Percentiles rank a stretch among this genome's conserved stretches.
Conservation (phyloP, 2,329 filamentous ascomycete genomes). For the Kalaharituber pfeilii region DNA sequence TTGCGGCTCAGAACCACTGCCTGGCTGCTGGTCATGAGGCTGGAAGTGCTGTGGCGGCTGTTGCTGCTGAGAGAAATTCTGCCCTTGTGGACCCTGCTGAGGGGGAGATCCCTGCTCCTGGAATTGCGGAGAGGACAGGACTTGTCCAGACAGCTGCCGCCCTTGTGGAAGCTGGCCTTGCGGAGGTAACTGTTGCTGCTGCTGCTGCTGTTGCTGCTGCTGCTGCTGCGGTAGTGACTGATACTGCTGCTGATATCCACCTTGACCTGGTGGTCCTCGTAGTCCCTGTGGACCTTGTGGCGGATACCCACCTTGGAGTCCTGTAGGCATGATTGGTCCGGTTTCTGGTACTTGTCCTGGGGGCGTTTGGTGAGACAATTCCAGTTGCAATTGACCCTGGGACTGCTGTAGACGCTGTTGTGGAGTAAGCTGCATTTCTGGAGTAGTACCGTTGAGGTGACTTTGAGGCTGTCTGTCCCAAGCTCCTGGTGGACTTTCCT, state of each 20-base stretch:
- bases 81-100: background rate
- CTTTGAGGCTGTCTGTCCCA: too few relatives aligned
- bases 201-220: slow-evolving; percentile 4
- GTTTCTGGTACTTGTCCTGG: too few relatives aligned
- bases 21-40: background rate
- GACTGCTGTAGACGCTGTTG: background rate
- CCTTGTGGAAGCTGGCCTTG: background rate
- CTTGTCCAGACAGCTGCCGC: background rate
- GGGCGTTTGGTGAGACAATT: too few relatives aligned
- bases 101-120: background rate
- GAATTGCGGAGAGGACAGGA: background rate
- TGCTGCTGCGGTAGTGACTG: slow-evolving; percentile 3
- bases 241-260: background rate
- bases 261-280: background rate
- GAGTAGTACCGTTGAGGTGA: too few relatives aligned
- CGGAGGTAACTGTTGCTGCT: background rate
- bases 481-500: too few relatives aligned
- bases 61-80: background rate
- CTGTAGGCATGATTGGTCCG: too few relatives aligned
- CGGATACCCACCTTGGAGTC: background rate
- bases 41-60: background rate
- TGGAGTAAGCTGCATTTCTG: too few relatives aligned
- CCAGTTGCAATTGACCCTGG: too few relatives aligned
- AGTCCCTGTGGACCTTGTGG: background rate
- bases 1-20: background rate